Evolutionary conservation across 2,329 filamentous ascomycete species (phyloP).

Genomic region (Xylaria sp.): DNA sequence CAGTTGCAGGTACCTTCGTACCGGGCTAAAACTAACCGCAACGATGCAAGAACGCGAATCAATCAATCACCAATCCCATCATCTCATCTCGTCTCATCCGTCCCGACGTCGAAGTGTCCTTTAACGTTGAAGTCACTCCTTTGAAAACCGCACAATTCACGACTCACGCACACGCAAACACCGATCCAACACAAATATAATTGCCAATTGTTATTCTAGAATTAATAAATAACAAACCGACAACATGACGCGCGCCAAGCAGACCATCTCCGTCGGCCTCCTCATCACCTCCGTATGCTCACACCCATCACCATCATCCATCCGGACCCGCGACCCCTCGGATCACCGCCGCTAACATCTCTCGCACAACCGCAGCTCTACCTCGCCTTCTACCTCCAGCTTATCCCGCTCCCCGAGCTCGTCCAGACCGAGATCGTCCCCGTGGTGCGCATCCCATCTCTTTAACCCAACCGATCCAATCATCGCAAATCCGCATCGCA

Average conservation of each 20-base stretch:
- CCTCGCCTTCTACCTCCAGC: conserved; percentile 75
- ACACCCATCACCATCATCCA: not conserved
- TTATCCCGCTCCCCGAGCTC: conserved; percentile 71
- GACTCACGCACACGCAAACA: not conserved
- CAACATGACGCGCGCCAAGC: conserved; percentile 87
- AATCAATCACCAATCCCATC: not conserved
- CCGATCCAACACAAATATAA: too few species aligned
- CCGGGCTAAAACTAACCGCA: not conserved
- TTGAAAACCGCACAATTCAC: not conserved
- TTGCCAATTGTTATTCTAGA: too few species aligned
- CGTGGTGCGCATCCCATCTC: conserved; percentile 57
- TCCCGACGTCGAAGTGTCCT: not conserved
- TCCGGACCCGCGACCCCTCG: not conserved
- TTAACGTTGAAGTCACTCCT: not conserved
- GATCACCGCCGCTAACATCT: conserved; percentile 5
- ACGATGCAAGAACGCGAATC: not conserved
- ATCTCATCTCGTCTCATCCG: too few species aligned
- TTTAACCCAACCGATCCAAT: too few species aligned
- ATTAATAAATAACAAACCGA: not conserved
- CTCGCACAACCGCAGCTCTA: conserved; percentile 62
- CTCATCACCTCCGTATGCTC: conserved; percentile 76
- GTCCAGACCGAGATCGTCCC: conserved; percentile 84
- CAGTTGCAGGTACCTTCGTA: not conserved
- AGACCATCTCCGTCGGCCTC: conserved; percentile 83
- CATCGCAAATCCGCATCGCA: too few species aligned